Evolutionary conservation across 2,329 filamentous ascomycete genomes (phyloP).

Genomic region (Microcyclosporella mali): DNA sequence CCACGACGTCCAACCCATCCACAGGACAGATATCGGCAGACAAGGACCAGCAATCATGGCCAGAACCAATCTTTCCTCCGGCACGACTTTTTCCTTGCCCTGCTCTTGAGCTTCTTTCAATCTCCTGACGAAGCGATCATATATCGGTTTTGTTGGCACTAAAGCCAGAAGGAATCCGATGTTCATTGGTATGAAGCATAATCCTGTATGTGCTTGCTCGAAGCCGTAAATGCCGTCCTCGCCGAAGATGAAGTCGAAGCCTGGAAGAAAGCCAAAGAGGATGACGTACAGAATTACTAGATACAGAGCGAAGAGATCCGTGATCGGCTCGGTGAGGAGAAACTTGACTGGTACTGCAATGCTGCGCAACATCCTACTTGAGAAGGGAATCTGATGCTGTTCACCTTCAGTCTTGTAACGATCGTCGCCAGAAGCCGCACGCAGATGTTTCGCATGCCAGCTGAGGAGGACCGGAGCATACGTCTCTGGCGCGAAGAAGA

Average conservation of each 20-base stretch:
- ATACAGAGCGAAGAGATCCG: conserved; percentile 45
- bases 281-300: conserved; percentile 47
- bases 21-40: conserved; percentile 42
- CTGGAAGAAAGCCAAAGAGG: conserved; percentile 49
- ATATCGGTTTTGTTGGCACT: background rate
- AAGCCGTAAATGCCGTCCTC: conserved; percentile 3
- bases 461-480: conserved; percentile 37
- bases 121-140: conserved; percentile 15
- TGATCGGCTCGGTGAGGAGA: conserved; percentile 30
- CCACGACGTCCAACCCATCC: conserved; percentile 45
- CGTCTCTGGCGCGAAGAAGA: conserved; percentile 46
- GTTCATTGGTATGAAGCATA: conserved; percentile 6
- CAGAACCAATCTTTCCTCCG: background rate
- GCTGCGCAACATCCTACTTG: conserved; percentile 7
- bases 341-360: conserved; percentile 12
- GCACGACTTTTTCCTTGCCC: background rate
- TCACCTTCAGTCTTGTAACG: conserved; percentile 9
- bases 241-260: conserved; percentile 47
- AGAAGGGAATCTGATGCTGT: conserved; percentile 10
- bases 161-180: conserved; percentile 4
- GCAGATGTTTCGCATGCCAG: conserved; percentile 29
- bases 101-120: conserved; percentile 21
- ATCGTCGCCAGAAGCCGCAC: conserved; percentile 22
- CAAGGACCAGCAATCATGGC: conserved; percentile 11
- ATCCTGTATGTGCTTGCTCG: background rate